phyloP scores from a whole-genome alignment of 2,329 filamentous ascomycete species.

The Diaporthe caulivora region DNA sequence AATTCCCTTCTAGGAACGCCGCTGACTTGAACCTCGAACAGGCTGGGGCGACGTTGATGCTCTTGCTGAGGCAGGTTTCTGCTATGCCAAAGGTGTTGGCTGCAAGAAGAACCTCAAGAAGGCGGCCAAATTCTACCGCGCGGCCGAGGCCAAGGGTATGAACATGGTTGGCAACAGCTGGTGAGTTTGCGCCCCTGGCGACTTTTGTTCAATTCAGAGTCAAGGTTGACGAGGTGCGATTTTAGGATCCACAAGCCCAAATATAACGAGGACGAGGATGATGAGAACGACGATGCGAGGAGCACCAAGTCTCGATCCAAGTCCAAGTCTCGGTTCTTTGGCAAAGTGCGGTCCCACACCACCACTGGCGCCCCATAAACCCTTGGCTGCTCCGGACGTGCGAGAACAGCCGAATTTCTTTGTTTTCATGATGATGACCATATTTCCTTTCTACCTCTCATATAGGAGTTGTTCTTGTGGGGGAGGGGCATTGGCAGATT shows the following conservation, averaged over 20 bases:
- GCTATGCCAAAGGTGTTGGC: constrained; percentile 92
- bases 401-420: not conserved
- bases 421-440: constrained; percentile 38
- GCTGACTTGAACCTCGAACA: constrained; percentile 48
- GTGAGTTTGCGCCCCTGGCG: constrained; percentile 65
- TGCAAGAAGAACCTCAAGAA: constrained; percentile 98
- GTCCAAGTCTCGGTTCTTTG: constrained; percentile 78
- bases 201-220: not conserved
- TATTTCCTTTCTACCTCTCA: constrained; percentile 30
- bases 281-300: constrained; percentile 65
- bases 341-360: constrained; percentile 43
- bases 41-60: constrained; percentile 96
- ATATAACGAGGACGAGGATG: constrained; percentile 76
- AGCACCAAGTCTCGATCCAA: constrained; percentile 75
- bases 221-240: constrained; percentile 37
- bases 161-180: constrained; percentile 99
- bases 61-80: constrained; percentile 93
- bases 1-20: constrained; percentile 41
- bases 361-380: constrained; percentile 38
- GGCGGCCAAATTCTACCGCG: constrained; percentile 89
- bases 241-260: constrained; percentile 95
- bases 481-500: constrained; percentile 33
- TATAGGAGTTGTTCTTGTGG: constrained; percentile 35
- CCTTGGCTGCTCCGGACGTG: constrained; percentile 8
- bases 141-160: constrained; percentile 92